A percentile compares a stretch with the other conserved stretches of the same genome.
Evolutionary conservation across 2,329 filamentous ascomycete species (phyloP).

Genomic region (Amphichorda felina): DNA sequence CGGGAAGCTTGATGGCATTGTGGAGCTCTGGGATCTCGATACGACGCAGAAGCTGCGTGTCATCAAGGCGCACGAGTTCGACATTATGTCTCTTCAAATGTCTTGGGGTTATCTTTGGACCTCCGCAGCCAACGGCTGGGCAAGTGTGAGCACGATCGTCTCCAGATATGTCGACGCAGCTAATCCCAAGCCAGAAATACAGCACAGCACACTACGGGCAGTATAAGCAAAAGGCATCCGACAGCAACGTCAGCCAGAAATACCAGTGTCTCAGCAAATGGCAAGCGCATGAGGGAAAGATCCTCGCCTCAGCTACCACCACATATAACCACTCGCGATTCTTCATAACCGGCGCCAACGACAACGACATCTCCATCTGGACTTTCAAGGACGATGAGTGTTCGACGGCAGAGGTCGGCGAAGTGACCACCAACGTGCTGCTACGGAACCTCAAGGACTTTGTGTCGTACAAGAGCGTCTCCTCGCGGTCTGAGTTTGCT

Average conservation of each 20-base stretch:
- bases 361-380: slow-evolving; percentile 84
- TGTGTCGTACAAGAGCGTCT: slow-evolving; percentile 84
- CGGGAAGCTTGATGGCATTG: slow-evolving; percentile 73
- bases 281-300: slow-evolving; percentile 76
- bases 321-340: slow-evolving; percentile 60
- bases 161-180: neutral
- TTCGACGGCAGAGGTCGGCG: slow-evolving; percentile 21
- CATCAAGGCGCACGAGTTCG: slow-evolving; percentile 67
- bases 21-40: slow-evolving; percentile 95
- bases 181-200: slow-evolving; percentile 39
- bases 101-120: slow-evolving; percentile 79
- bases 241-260: slow-evolving; percentile 56
- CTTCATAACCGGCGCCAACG: slow-evolving; percentile 91
- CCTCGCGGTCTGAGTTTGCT: slow-evolving; percentile 72
- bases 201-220: slow-evolving; percentile 53
- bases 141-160: slow-evolving; percentile 48
- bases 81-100: slow-evolving; percentile 79
- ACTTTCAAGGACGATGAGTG: slow-evolving; percentile 43
- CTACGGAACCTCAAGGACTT: slow-evolving; percentile 72
- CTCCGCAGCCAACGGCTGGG: slow-evolving; percentile 77
- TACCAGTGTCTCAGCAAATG: slow-evolving; percentile 71
- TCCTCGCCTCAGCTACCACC: slow-evolving; percentile 72
- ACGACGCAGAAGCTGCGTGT: slow-evolving; percentile 83
- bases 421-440: slow-evolving; percentile 32
- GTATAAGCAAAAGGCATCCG: slow-evolving; percentile 30